Conservation (phyloP, 441 rosid genomes). For the Brassica balearica region DNA sequence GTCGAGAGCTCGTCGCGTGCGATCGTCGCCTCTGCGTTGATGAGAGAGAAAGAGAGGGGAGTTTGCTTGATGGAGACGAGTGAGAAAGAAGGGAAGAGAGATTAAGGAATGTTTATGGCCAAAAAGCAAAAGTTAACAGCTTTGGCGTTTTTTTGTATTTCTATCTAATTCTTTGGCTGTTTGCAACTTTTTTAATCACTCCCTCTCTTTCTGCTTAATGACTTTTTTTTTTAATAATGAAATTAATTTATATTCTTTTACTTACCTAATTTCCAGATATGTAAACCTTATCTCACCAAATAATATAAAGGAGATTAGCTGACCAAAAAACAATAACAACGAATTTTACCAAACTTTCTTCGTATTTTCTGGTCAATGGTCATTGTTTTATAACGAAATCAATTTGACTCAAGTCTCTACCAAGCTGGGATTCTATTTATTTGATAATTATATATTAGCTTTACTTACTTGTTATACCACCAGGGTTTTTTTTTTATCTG, state of each 20-base stretch:
- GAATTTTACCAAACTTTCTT: background rate
- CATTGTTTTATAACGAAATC: slow-evolving; percentile 3
- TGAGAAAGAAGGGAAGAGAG: background rate
- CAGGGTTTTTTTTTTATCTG: background rate
- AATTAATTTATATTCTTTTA: background rate
- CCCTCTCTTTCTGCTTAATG: slow-evolving; percentile 34
- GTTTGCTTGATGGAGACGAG: slow-evolving; percentile 21
- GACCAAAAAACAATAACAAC: background rate
- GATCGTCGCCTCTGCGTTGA: slow-evolving; percentile 33
- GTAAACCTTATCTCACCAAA: slow-evolving; percentile 25
- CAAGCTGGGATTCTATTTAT: background rate
- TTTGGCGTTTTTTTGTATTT: slow-evolving; percentile 3
- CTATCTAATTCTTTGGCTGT: background rate
- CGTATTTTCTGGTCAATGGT: slow-evolving; percentile 29
- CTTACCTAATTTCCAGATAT: slow-evolving; percentile 28
- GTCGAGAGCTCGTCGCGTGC: slow-evolving; percentile 25
- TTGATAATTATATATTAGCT: background rate
- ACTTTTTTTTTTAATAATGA: background rate
- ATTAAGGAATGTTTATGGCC: slow-evolving; percentile 13
- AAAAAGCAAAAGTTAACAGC: slow-evolving; percentile 19
- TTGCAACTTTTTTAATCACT: slow-evolving; percentile 6
- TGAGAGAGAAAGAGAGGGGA: slow-evolving; percentile 23
- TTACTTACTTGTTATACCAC: background rate
- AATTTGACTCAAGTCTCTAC: slow-evolving; percentile 32
- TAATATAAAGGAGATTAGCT: background rate